Base-by-base conservation (phyloP, 1,284 basidiomycete genomes). In the Trametes polyzona region DNA sequence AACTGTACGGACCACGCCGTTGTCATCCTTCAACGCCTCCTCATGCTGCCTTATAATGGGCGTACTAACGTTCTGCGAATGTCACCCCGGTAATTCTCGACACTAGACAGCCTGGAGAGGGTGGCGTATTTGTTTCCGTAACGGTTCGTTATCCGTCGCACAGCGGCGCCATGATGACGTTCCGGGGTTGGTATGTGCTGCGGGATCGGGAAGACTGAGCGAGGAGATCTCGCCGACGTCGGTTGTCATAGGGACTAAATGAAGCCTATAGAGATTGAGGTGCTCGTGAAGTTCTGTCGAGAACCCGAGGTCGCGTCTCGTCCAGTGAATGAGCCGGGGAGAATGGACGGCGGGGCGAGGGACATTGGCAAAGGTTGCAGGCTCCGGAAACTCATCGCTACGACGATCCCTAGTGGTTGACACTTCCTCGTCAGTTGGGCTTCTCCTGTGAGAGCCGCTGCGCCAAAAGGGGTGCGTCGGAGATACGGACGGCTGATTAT, bases 161-260 rank as follows among this genome's bases (percentile, higher is more conserved):
- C 24, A 23, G 39, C 39, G 19, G 21, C 39, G 39, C 39, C 39
- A 47, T 32, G 14, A 26, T 37, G 47, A 37, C 35, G 36, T 39
- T 29, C 11, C 35, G 2, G 7, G 3, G 12, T 39, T n/a, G 36
- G 33, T 24, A 16, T 23, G 16, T 2, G 36, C 35, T 37, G 23
- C 16, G 26, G 16, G 5, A 21, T 19, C 47, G 47, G 24, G 11
- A 48, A 19, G n/a, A 24, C 23, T 48, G 17, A 27, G n/a, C 47
- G 16, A 23, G 12, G 7, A 39, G 47, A 36, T 48, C 47, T 21
- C 14, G n/a, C 19, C 9, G 1, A 21, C 17, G 36, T 39, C 35
- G 26, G 47, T 48, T n/a, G 47, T 17, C 36, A 39, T 48, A 39
- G 35, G 17, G 36, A 48, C 36, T 48, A 19, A 48, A 48, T 48